A percentile compares a stretch with the other conserved stretches of the same genome.
Evolutionary conservation across 176 grass and related monocot species (phyloP).

Genomic region (Bonia amplexicaulis): DNA sequence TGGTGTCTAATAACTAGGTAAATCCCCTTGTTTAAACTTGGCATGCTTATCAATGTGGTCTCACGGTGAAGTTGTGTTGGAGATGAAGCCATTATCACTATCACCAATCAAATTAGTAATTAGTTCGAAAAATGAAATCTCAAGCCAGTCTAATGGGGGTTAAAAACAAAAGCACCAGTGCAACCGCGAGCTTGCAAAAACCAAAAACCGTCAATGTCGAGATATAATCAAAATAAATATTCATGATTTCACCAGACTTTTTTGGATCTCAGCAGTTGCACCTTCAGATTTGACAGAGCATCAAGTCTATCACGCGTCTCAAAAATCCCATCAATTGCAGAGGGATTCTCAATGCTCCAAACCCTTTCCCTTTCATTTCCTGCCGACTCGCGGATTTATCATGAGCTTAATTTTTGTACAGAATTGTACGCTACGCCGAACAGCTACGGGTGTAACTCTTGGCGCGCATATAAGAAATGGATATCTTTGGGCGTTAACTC

Average conservation of each 20-base stretch:
- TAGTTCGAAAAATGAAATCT: background rate
- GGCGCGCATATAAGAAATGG: conserved; percentile 29
- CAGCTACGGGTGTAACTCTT: conserved; percentile 23
- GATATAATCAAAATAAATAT: background rate
- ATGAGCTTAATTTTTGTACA: conserved; percentile 43
- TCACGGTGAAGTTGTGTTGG: background rate
- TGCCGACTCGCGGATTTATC: conserved; percentile 24
- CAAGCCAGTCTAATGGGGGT: background rate
- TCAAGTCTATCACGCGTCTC: background rate
- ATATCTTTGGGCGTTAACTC: background rate
- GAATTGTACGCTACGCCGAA: conserved; percentile 22
- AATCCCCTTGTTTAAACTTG: background rate
- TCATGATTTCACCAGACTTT: background rate
- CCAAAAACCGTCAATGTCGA: background rate
- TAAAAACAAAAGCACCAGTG: background rate
- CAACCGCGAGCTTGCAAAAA: conserved; percentile 3
- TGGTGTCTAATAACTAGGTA: background rate
- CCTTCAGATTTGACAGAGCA: background rate
- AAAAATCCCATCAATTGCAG: background rate
- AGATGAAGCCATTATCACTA: background rate
- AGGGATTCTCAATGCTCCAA: conserved; percentile 9
- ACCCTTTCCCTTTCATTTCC: conserved; percentile 20
- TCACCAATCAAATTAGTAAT: background rate
- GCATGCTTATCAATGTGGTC: background rate
- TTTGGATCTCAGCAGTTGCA: background rate